Conservation (phyloP, 1,284 basidiomycete genomes). For the Malassezia psittaci region DNA sequence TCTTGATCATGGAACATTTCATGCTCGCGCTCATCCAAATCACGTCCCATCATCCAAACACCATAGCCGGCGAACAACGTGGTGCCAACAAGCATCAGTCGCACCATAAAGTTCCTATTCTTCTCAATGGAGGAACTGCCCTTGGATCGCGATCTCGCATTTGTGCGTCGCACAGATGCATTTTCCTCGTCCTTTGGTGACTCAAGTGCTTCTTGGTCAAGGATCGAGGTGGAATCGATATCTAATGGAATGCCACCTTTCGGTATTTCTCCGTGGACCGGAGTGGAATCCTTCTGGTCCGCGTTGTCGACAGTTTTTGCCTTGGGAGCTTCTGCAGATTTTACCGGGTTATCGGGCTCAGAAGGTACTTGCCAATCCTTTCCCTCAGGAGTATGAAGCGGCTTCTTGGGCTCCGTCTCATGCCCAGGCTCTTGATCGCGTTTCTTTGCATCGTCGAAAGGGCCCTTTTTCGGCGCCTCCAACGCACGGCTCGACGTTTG, state of each 20-base stretch:
- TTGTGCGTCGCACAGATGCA: not conserved
- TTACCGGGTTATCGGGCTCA: too few relatives aligned
- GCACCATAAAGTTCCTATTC: constrained; percentile 2
- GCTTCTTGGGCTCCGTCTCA: too few relatives aligned
- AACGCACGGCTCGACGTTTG: too few relatives aligned
- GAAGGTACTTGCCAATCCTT: too few relatives aligned
- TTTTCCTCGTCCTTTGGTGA: constrained; percentile 9
- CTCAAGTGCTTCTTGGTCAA: constrained; percentile 5
- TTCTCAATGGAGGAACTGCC: constrained; percentile 5
- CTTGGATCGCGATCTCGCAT: constrained; percentile 10
- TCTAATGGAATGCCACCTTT: constrained; percentile 6
- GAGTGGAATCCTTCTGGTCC: not conserved
- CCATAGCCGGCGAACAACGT: constrained; percentile 5
- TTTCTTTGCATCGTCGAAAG: too few relatives aligned
- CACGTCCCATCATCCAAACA: constrained; percentile 18
- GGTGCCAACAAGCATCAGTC: not conserved
- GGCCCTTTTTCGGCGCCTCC: too few relatives aligned
- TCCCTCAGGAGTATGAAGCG: too few relatives aligned
- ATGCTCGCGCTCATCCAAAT: constrained; percentile 17
- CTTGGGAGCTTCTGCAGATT: too few relatives aligned
- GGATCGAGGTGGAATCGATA: constrained; percentile 15
- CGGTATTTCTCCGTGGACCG: not conserved
- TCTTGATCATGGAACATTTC: constrained; percentile 18
- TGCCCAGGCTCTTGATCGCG: too few relatives aligned
- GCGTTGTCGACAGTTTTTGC: too few relatives aligned